phyloP scores from a whole-genome alignment of 208 protist species.

The Leishmania turanica region DNA sequence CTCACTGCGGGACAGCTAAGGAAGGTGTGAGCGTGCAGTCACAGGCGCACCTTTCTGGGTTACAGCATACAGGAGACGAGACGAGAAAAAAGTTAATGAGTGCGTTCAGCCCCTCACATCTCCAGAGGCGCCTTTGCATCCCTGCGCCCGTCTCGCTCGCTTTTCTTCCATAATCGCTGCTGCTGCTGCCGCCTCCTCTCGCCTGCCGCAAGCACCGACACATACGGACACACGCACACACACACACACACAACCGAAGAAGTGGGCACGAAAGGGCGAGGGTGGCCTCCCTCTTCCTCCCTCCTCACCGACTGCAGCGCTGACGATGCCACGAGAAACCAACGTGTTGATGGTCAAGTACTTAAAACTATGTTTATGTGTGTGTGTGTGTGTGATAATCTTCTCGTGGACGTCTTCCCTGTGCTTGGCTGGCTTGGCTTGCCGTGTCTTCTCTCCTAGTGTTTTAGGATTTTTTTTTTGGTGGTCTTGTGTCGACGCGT shows the following conservation, averaged over 20 bases:
- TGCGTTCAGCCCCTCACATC: not conserved
- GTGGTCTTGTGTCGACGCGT: not conserved
- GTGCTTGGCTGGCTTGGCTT: not conserved
- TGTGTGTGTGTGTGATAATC: not conserved
- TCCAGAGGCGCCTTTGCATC: not conserved
- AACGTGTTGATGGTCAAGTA: not conserved
- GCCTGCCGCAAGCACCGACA: not conserved
- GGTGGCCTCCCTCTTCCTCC: not conserved
- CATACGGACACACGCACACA: not conserved
- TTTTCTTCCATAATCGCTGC: not conserved
- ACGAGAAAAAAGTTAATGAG: not conserved
- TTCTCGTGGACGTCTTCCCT: not conserved
- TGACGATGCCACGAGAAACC: not conserved
- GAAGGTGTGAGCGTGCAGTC: not conserved
- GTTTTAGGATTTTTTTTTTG: not conserved
- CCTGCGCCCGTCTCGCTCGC: not conserved
- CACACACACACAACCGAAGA: not conserved
- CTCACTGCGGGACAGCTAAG: conserved; percentile 26
- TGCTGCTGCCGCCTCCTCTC: not conserved
- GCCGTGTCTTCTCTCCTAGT: not conserved
- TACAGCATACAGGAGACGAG: not conserved
- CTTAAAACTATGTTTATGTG: not conserved
- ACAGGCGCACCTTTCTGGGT: not conserved
- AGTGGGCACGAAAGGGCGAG: not conserved
- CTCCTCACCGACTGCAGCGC: not conserved